phyloP scores from a whole-genome alignment of 2,329 filamentous ascomycete species.

The Aspergillus japonicus region DNA sequence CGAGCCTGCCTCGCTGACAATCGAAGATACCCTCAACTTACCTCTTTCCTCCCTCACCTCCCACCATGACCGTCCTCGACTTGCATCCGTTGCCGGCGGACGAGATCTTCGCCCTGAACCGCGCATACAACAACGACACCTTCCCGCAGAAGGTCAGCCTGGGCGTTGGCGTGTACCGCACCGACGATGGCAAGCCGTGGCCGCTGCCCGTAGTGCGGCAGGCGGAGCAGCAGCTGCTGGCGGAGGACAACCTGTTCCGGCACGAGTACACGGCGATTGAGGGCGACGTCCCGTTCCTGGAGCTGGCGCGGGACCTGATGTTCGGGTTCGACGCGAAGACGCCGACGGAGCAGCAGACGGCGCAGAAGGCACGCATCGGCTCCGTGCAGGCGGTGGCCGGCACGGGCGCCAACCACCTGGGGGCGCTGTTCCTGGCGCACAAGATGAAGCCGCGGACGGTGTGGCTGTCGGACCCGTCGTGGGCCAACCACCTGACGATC shows the following conservation, averaged over 20 bases:
- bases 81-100: conserved; percentile 88
- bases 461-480: conserved; percentile 92
- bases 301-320: conserved; percentile 83
- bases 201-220: conserved; percentile 89
- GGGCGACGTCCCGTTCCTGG: conserved; percentile 77
- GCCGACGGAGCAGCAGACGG: conserved; percentile 26
- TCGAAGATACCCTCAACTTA: background rate
- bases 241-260: conserved; percentile 81
- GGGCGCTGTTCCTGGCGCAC: conserved; percentile 82
- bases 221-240: conserved; percentile 69
- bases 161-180: conserved; percentile 86
- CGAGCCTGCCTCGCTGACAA: background rate
- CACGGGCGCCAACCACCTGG: conserved; percentile 89
- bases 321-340: conserved; percentile 61
- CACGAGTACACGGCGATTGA: conserved; percentile 98
- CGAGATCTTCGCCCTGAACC: conserved; percentile 84
- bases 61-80: conserved; percentile 30
- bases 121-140: conserved; percentile 74
- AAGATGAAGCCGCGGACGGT: conserved; percentile 75
- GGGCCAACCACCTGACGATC: conserved; percentile 97
- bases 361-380: conserved; percentile 51
- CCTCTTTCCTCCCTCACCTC: background rate
- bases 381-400: conserved; percentile 94
- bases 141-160: conserved; percentile 78
- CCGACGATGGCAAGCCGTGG: conserved; percentile 94